Base-by-base conservation (phyloP, 345 rosid genomes). In the Gossypium australe region DNA sequence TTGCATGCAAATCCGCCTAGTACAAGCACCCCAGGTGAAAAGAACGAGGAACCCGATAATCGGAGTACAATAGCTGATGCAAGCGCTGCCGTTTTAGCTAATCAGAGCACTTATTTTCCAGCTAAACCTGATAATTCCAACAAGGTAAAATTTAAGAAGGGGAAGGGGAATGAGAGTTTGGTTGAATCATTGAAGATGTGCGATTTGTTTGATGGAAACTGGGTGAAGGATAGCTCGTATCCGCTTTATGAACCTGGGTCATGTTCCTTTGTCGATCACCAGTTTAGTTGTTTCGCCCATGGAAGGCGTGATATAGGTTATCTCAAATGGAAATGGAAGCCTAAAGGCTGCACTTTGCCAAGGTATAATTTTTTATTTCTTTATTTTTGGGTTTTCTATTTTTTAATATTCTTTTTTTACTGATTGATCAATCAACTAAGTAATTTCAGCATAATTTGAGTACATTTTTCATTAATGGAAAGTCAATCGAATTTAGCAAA, bases 211-310 rank as follows among this genome's bases (percentile, higher is more conserved):
- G 93, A 93, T 67, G 99, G 99, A 25, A 78, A 83, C 12, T 95
- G 99, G 99, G 84, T 93, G 57, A 85, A 38, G 80, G 99, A 95
- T 75, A 86, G 91, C 66, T 87, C 98, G 1, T 95, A 95, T 83
- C 99, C 99, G 3, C 94, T 95, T 13, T 95, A 95, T 85, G 87
- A 88, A 70, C 91, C 94, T 2, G 97, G 92, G 44, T 85, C 99
- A 11, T 95, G 99, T 84, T 87, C 90, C 18, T 63, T 89, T 12
- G 86, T 95, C 18, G 99, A 95, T 78, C 87, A 85, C 76, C 99
- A 93, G 68, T 95, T 95, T 74, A 86, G 86, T 18, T 95, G 99
- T 77, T 70, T 91, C 43, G 64, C 56, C 60, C 91, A 95, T 55
- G 97, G 98, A n/a, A 86, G 98, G 81, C 91, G 91, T 7, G 99